Conservation (phyloP, 108 stramenopile species). For the Seminavis robusta region DNA sequence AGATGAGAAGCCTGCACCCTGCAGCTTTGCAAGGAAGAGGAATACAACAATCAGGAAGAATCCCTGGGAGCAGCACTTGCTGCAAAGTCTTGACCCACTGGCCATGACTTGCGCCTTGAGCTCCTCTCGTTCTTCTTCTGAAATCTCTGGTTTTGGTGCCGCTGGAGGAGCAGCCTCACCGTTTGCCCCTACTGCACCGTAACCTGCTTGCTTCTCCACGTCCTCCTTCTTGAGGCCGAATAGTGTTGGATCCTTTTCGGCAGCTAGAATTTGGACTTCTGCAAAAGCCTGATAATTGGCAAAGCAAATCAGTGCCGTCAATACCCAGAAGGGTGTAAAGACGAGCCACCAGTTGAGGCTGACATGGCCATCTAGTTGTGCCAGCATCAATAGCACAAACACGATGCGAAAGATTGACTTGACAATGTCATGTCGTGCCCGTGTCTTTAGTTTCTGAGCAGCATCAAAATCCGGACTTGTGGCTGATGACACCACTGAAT, state of each 20-base stretch:
- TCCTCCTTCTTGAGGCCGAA: slow-evolving; percentile 34
- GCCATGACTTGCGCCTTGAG: slow-evolving; percentile 69
- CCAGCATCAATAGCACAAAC: slow-evolving; percentile 54
- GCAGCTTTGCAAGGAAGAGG: slow-evolving; percentile 69
- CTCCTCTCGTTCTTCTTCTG: slow-evolving; percentile 79
- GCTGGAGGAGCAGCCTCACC: slow-evolving; percentile 33
- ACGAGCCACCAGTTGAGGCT: slow-evolving; percentile 87
- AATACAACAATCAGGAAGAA: slow-evolving; percentile 62
- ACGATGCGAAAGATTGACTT: slow-evolving; percentile 48
- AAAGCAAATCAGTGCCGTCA: slow-evolving; percentile 49
- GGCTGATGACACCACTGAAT: slow-evolving; percentile 67
- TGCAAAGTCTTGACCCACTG: slow-evolving; percentile 51
- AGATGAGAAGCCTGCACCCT: slow-evolving; percentile 76
- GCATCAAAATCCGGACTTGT: slow-evolving; percentile 57
- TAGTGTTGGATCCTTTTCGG: slow-evolving; percentile 54
- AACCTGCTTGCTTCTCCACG: slow-evolving; percentile 22
- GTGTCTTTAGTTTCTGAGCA: slow-evolving; percentile 46
- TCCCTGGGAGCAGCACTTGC: slow-evolving; percentile 76
- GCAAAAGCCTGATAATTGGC: slow-evolving; percentile 61
- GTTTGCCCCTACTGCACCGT: slow-evolving; percentile 51
- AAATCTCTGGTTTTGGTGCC: slow-evolving; percentile 21
- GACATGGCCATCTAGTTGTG: slow-evolving; percentile 53
- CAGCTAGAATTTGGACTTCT: slow-evolving; percentile 52
- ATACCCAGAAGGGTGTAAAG: slow-evolving; percentile 73
- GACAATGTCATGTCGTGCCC: slow-evolving; percentile 66